Conservation (phyloP, 2,329 filamentous ascomycete species). For the Aspergillus tubingensis region DNA sequence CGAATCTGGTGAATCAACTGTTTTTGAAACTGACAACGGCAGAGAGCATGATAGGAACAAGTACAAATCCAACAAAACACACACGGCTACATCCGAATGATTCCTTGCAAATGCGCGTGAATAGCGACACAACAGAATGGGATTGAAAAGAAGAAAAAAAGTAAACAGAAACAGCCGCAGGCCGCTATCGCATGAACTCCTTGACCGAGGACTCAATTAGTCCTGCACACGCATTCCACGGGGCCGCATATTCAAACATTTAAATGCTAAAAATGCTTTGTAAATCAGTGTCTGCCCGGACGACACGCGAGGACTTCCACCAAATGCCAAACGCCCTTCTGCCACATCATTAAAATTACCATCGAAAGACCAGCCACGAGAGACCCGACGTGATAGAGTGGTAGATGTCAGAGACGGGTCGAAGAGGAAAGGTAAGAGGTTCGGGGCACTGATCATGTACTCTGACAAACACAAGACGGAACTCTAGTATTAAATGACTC, state of each 20-base stretch:
- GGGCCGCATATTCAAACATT: constrained; percentile 19
- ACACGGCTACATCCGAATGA: constrained; percentile 10
- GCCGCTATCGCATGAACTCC: constrained; percentile 20
- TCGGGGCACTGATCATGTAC: constrained; percentile 22
- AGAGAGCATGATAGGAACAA: constrained; percentile 5
- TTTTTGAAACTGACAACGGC: constrained; percentile 11
- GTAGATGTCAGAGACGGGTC: constrained; percentile 8
- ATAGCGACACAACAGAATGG: neutral
- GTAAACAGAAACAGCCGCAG: constrained; percentile 17
- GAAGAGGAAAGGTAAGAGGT: constrained; percentile 11
- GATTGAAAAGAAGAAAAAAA: constrained; percentile 4
- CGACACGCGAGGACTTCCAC: constrained; percentile 17
- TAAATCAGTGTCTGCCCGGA: constrained; percentile 14
- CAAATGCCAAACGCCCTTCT: constrained; percentile 20
- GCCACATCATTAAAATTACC: constrained; percentile 19
- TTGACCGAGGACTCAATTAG: constrained; percentile 17
- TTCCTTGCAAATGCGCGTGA: constrained; percentile 2
- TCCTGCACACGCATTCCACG: constrained; percentile 16
- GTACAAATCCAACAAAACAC: constrained; percentile 9
- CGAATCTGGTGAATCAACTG: constrained; percentile 3
- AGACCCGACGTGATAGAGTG: constrained; percentile 9
- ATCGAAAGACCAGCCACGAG: constrained; percentile 9
- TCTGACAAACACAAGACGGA: constrained; percentile 23
- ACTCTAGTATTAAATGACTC: constrained; percentile 32
- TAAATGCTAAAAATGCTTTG: constrained; percentile 21